Base-by-base conservation (phyloP, 352 stramenopile species). In the Phytopythium boreale region DNA sequence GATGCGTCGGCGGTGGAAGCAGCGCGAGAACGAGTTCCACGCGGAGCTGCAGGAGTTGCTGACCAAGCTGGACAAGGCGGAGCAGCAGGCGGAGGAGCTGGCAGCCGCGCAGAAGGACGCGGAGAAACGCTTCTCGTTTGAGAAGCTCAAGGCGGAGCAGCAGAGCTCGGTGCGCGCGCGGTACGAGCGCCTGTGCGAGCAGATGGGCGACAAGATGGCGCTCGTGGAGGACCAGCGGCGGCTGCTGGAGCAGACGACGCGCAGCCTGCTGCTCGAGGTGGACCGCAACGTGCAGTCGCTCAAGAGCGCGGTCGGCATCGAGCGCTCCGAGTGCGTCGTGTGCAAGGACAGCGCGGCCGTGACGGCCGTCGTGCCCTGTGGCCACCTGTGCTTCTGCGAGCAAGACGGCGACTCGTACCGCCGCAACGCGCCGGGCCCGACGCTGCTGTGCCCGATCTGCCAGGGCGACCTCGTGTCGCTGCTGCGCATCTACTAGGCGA, bases 381-480 rank as follows among this genome's bases (percentile, higher is more conserved):
- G 86, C n/a, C 86, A 95, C 50, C 49, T 95, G 49, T 91, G 84
- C 59, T 95, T 95, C 62, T 95, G 86, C 69, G 80, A 95, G 31
- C 69, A 90, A n/a, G 86, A 95, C 66, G 82, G 76, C 29, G 81
- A 92, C 41, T 68, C 73, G 15, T 95, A 93, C 67, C 76, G 75
- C 4, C 80, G 69, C 47, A 85, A 81, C 36, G 71, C 74, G 34
- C 64, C 70, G 19, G 71, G 61, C 8, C 61, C 75, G 39, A 79
- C 87, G 59, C 67, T 87, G 20, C 72, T 79, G 41, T 95, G 86
- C 61, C 86, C 86, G 15, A 85, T 95, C 59, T 95, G 86, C 64
- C 86, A 95, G 66, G 74, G 80, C 56, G 86, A 95, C 63, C 76
- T 92, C 61, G 82, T 93, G 59, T 92, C 86, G 39, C 68, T 93